Percentiles rank a stretch among this genome's conserved stretches.
Conservation (phyloP, 306 rosid species). For the peach (Prunus persica) region DNA sequence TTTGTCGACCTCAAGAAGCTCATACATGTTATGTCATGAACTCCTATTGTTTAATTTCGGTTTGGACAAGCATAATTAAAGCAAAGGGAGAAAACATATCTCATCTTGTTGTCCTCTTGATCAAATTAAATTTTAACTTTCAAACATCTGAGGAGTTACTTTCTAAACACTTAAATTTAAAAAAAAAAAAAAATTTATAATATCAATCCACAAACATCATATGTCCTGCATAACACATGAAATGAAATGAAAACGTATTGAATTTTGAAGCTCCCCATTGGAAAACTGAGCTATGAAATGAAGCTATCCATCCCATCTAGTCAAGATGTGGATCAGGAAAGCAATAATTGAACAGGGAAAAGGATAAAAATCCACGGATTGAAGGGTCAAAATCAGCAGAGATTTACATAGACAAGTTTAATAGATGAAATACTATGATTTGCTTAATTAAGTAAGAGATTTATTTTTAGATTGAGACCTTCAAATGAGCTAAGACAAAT, state of each 20-base stretch:
- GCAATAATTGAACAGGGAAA: background rate
- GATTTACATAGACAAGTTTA: background rate
- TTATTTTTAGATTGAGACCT: background rate
- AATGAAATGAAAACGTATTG: background rate
- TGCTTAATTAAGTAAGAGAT: background rate
- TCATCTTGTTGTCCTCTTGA: background rate
- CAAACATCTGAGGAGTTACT: background rate
- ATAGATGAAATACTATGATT: background rate
- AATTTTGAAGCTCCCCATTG: background rate
- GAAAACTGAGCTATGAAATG: background rate
- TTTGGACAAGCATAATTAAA: background rate
- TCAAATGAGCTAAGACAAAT: background rate
- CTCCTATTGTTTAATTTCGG: background rate
- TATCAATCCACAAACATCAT: background rate
- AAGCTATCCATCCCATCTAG: background rate
- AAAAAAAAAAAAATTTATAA: background rate
- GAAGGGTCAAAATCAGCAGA: background rate
- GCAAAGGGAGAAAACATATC: background rate
- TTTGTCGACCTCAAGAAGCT: background rate
- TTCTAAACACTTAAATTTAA: background rate
- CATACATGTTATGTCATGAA: background rate
- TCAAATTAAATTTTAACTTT: background rate
- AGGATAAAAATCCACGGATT: background rate
- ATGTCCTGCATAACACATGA: background rate
- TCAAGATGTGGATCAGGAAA: constrained; percentile 1